Base-by-base conservation (phyloP, 2,329 filamentous ascomycete genomes). In the Tympanopsis confertula region DNA sequence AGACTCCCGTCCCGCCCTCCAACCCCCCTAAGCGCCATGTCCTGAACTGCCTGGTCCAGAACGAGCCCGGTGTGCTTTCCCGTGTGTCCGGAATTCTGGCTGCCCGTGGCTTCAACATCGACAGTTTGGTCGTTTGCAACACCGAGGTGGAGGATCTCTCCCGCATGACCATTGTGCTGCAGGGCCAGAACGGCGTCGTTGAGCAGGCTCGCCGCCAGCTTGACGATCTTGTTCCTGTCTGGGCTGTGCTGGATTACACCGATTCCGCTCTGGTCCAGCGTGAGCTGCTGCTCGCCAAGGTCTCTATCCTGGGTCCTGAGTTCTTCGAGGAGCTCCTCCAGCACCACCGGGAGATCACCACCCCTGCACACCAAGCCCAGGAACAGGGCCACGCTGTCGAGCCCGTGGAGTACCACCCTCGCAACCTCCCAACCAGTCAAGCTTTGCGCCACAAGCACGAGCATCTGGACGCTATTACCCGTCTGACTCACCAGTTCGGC, bases 201-300 rank as follows among this genome's bases (percentile, higher is more conserved):
- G 91, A 98, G 70, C 91, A 98, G 66, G 91, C 91, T 39, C 78
- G 91, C 45, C 74, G 91, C 45, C 91, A 98, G 65, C 69, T 98
- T 40, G 91, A 98, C 63, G 91, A 98, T 54, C 69, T 98, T 37
- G 91, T 98, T 18, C 91, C 91, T 18, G 91, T 98, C 41, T 98
- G 91, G 91, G 91, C 91, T 38, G 91, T 98, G 22, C 68, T 98
- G 41, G 91, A 98, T 64, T 98, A 98, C 65, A 96, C 88, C 42
- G 74, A 78, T 43, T 81, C 91, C 4, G 86, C 91, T 3, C 77
- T 98, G 18, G 91, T 98, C 15, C 91, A 98, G 73, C 82, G 91
- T 44, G 91, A 98, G 63, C 71, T 98, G 20, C 74, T 98, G 5
- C 77, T 98, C 26, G 89, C 91, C 51, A 98, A 98, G 70, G 76